A percentile compares a stretch with the other conserved stretches of the same genome.
These are phyloP conservation scores for Zygosaccharomyces bailii DNA, from an alignment of 805 yeast genomes.

Conservation along the genomic window DNA sequence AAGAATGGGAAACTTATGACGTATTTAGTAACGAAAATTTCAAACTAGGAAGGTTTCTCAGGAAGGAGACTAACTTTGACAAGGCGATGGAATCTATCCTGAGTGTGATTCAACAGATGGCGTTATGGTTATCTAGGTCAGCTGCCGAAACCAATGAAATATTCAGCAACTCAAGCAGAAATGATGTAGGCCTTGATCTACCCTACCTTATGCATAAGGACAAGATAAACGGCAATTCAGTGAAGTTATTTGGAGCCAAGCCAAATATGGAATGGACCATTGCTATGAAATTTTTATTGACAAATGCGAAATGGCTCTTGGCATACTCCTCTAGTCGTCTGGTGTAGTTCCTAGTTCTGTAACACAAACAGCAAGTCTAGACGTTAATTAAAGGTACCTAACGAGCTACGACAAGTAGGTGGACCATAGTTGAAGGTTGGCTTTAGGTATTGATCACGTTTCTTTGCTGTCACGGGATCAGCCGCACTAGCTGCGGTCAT, in stretches of 20 bases:
- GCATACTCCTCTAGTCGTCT: conserved; percentile 60
- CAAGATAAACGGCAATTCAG: conserved; percentile 70
- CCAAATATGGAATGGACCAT: conserved; percentile 83
- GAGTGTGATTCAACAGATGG: conserved; percentile 33
- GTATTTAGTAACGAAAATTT: conserved; percentile 68
- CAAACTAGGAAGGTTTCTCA: conserved; percentile 61
- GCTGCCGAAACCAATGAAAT: conserved; percentile 42
- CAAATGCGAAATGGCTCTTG: conserved; percentile 80
- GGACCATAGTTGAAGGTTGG: neutral
- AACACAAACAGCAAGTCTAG: too few relatives aligned
- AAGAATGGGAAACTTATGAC: conserved; percentile 46
- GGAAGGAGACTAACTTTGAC: conserved; percentile 71
- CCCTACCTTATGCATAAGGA: conserved; percentile 74
- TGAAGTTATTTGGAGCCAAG: conserved; percentile 59
- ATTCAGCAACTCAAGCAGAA: neutral
- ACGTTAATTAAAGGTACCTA: too few relatives aligned
- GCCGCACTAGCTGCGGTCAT: conserved; percentile 2
- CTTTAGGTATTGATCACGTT: conserved; percentile 1
- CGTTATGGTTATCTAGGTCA: conserved; percentile 25
- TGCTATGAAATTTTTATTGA: conserved; percentile 77
- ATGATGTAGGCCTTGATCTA: conserved; percentile 40
- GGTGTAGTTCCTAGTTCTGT: conserved; percentile 1
- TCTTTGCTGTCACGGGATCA: conserved; percentile 5
- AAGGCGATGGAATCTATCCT: conserved; percentile 76
- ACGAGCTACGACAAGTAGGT: neutral